These are phyloP conservation scores for Aspergillus sp. DNA, from an alignment of 2,329 filamentous ascomycete species.

Conservation along the genomic window DNA sequence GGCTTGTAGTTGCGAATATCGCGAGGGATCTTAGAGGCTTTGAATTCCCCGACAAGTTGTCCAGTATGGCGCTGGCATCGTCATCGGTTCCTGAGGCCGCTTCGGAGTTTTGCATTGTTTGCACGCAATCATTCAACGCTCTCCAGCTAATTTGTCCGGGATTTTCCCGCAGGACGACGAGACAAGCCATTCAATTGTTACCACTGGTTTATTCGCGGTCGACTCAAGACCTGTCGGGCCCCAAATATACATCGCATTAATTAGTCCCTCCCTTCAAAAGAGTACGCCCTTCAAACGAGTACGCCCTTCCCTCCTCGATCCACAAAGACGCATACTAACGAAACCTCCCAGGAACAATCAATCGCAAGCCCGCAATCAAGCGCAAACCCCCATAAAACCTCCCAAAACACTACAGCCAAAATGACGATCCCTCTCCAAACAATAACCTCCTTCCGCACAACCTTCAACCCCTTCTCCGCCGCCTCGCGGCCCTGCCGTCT, in stretches of 20 bases:
- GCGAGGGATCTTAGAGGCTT: constrained; percentile 4
- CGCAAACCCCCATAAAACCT: constrained; percentile 3
- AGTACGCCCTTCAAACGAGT: not conserved
- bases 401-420: constrained; percentile 18
- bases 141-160: constrained; percentile 9
- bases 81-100: constrained; percentile 35
- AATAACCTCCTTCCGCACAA: constrained; percentile 75
- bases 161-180: constrained; percentile 12
- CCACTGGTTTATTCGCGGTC: not conserved
- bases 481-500: constrained; percentile 81
- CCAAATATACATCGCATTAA: not conserved
- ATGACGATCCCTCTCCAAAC: constrained; percentile 47
- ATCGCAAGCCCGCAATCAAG: not conserved
- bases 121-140: constrained; percentile 27
- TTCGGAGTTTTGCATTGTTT: constrained; percentile 32
- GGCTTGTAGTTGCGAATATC: constrained; percentile 4
- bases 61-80: constrained; percentile 24
- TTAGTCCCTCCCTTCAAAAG: not conserved
- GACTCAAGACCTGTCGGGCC: not conserved
- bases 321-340: not conserved
- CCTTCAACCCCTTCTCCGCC: constrained; percentile 89
- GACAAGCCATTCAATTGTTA: not conserved
- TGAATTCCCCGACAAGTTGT: constrained; percentile 19
- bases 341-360: not conserved
- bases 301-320: not conserved